Evolutionary conservation across 2,329 filamentous ascomycete species (phyloP).

Genomic region (Exophiala mesophila): DNA sequence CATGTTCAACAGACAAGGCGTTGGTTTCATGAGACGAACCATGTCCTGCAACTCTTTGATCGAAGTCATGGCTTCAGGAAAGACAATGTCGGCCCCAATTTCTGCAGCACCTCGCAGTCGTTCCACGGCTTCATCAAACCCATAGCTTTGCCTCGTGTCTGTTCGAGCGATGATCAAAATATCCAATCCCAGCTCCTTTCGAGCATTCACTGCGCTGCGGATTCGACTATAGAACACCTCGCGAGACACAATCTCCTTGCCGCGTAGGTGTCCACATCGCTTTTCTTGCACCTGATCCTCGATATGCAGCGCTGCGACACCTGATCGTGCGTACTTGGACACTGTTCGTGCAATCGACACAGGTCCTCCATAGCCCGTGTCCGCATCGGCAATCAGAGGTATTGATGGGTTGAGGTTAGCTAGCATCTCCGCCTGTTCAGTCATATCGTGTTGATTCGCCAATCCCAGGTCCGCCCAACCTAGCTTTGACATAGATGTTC

Average conservation of each 20-base stretch:
- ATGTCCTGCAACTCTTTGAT: constrained; percentile 33
- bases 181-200: constrained; percentile 32
- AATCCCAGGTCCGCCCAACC: constrained; percentile 50
- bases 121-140: constrained; percentile 37
- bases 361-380: constrained; percentile 50
- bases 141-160: constrained; percentile 31
- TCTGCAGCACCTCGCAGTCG: constrained; percentile 35
- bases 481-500: constrained; percentile 45
- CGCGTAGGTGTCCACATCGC: constrained; percentile 38
- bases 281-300: constrained; percentile 45
- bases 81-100: constrained; percentile 38
- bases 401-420: constrained; percentile 45
- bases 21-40: constrained; percentile 33
- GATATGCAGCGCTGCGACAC: constrained; percentile 53
- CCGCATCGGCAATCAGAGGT: constrained; percentile 51
- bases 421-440: constrained; percentile 50
- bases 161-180: constrained; percentile 44
- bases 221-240: constrained; percentile 34
- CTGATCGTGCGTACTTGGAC: constrained; percentile 46
- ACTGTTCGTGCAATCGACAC: constrained; percentile 47
- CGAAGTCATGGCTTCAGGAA: constrained; percentile 38
- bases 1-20: constrained; percentile 42
- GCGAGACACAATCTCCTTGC: constrained; percentile 36
- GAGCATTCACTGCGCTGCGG: constrained; percentile 37
- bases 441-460: constrained; percentile 50